Base-by-base conservation (phyloP, 2,329 filamentous ascomycete species). In the Colletotrichum tropicicola region DNA sequence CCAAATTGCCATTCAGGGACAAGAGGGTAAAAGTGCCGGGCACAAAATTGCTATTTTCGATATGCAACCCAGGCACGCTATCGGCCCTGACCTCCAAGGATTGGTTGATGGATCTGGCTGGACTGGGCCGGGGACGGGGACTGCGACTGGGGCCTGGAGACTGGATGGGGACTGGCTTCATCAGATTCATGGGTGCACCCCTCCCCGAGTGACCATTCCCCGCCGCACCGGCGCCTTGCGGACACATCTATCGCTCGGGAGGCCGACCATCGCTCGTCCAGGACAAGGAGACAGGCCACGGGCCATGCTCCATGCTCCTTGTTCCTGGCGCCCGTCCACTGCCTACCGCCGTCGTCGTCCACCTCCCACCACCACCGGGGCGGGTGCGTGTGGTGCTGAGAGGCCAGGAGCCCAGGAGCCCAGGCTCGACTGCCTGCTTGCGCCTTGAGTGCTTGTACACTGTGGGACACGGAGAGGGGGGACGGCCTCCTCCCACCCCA, bases 171-270 rank as follows among this genome's bases (percentile, higher is more conserved):
- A 17, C 30, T 51, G 48, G 28, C 21, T 48, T 57, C 28, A 39
- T 27, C 54, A 57, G 30, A 37, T 48, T 57, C 43, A 43, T 55
- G 25, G 35, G 28, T 17, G 8, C 57, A 62, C 62, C 57, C 62
- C 62, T 62, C 57, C 58, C 49, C 62, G 30, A 65, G 57, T 62
- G 62, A 62, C 62, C 57, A 51, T 56, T 56, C 62, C 61, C 62
- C 57, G 57, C 62, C 49, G 62, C 49, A 62, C 51, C 56, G 62
- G 49, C 61, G 57, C 61, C 57, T 55, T 61, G 35, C 43, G 49
- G 49, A 61, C 57, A 65, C 57, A 39, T 28, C 43, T 45, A 65
- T 62, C 62, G 62, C 62, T 65, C 35, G 49, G 58, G 57, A 62
- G 51, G 62, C 57, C 58, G 62, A 62, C 62, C 57, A 65, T 62